Conservation (phyloP, 1,284 basidiomycete genomes). For the Trichosporon ovoides region DNA sequence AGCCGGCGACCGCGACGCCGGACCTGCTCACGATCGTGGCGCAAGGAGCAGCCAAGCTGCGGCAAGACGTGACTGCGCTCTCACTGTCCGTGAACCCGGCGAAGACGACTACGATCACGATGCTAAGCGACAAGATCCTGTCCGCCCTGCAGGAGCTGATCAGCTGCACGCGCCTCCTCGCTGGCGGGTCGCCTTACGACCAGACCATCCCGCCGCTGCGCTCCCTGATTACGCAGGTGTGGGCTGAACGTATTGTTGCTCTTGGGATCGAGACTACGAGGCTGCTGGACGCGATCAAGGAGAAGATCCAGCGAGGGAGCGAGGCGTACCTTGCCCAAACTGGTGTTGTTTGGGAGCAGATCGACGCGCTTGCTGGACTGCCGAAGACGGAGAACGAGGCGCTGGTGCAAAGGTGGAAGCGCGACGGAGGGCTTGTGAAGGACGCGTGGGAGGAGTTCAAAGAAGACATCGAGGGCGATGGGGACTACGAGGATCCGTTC, state of each 20-base stretch:
- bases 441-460: slow-evolving; percentile 47
- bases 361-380: slow-evolving; percentile 27
- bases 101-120: not conserved
- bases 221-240: slow-evolving; percentile 23
- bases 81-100: not conserved
- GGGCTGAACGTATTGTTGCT: slow-evolving; percentile 26
- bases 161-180: not conserved
- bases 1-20: not conserved
- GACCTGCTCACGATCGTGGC: not conserved
- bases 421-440: slow-evolving; percentile 32
- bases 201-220: not conserved
- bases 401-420: slow-evolving; percentile 29
- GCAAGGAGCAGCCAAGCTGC: not conserved
- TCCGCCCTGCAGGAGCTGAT: not conserved
- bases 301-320: slow-evolving; percentile 8
- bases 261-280: slow-evolving; percentile 25
- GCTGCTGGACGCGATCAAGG: slow-evolving; percentile 26
- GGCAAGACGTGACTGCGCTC: not conserved
- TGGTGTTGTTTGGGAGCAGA: slow-evolving; percentile 39
- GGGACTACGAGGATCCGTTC: slow-evolving; percentile 16
- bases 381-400: slow-evolving; percentile 29
- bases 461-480: slow-evolving; percentile 33
- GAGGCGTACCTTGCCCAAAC: slow-evolving; percentile 39
- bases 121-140: not conserved
- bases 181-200: not conserved